phyloP scores from a whole-genome alignment of 345 rosid genomes.

The Orychophragmus violaceus region DNA sequence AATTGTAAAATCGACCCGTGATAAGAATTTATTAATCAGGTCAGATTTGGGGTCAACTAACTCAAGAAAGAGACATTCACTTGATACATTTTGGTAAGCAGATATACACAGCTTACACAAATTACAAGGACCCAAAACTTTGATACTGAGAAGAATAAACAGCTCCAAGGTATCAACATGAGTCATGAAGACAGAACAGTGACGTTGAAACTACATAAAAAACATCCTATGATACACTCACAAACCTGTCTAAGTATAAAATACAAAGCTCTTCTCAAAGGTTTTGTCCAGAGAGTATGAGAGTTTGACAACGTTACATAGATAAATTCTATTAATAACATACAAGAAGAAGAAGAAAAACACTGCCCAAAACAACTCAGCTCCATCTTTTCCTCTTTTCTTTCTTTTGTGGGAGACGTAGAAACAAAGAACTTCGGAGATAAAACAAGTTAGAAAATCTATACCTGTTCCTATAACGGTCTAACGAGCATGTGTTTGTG shows the following conservation, averaged over 20 bases:
- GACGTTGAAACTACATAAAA: not conserved
- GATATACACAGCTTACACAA: not conserved
- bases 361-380: conserved; percentile 20
- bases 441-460: conserved; percentile 28
- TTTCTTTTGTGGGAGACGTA: not conserved
- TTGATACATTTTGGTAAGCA: not conserved
- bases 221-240: conserved; percentile 28
- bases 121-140: not conserved
- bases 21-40: not conserved
- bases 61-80: not conserved
- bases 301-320: conserved; percentile 19
- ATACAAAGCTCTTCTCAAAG: conserved; percentile 29
- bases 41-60: not conserved
- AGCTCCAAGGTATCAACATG: not conserved
- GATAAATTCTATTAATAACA: conserved; percentile 10
- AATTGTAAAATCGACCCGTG: not conserved
- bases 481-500: conserved; percentile 17
- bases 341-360: conserved; percentile 1
- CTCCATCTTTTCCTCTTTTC: conserved; percentile 3
- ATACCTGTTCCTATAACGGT: conserved; percentile 29
- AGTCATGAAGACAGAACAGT: not conserved
- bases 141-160: not conserved
- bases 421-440: not conserved
- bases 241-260: conserved; percentile 25
- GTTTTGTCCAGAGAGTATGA: conserved; percentile 13